Conservation (phyloP, 2,329 filamentous ascomycete species). For the Colletotrichum scovillei region DNA sequence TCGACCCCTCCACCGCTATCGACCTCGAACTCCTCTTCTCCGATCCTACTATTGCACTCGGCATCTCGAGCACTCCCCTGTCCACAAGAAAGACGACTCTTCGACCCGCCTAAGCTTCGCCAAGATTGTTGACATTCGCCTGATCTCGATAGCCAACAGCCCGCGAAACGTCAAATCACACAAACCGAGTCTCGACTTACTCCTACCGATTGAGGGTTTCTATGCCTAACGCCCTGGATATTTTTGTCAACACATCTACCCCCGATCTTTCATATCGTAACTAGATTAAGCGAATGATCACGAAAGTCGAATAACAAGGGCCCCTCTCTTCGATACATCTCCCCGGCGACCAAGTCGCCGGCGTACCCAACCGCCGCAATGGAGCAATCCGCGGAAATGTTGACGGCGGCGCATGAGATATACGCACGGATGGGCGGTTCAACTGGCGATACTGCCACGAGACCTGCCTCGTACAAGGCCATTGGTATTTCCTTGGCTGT, state of each 20-base stretch:
- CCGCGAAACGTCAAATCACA: not conserved
- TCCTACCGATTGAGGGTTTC: not conserved
- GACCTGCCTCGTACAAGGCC: conserved; percentile 77
- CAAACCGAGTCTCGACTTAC: not conserved
- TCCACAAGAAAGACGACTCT: not conserved
- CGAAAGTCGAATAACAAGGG: conserved; percentile 19
- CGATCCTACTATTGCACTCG: not conserved
- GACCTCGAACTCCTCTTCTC: not conserved
- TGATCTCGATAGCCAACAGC: not conserved
- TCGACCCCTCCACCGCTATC: not conserved
- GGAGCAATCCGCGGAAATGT: conserved; percentile 29
- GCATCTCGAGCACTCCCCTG: not conserved
- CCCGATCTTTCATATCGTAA: not conserved
- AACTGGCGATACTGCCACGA: conserved; percentile 39
- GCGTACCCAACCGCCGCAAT: conserved; percentile 17
- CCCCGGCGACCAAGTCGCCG: conserved; percentile 29
- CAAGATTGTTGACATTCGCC: conserved; percentile 33
- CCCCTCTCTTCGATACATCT: conserved; percentile 7
- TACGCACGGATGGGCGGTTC: conserved; percentile 34
- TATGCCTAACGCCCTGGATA: not conserved
- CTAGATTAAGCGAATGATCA: conserved; percentile 23
- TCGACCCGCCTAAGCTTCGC: conserved; percentile 14
- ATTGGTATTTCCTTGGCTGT: conserved; percentile 89
- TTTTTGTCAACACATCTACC: not conserved
- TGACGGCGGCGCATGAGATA: conserved; percentile 30